Base-by-base conservation (phyloP, 768 basidiomycete species). In the Dioszegia hungarica region DNA sequence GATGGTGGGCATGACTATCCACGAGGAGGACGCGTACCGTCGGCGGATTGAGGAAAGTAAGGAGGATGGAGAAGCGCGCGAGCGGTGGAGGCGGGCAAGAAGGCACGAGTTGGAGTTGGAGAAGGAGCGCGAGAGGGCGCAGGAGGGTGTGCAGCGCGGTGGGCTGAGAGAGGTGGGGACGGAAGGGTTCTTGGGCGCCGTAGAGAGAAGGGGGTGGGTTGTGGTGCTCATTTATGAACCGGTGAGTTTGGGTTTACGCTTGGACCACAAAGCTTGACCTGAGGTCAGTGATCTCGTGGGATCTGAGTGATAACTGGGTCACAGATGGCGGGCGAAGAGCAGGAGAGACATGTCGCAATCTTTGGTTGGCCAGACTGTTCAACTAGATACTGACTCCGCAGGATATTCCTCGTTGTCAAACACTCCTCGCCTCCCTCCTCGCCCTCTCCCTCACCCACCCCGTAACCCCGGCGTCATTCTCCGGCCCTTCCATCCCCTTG, bases 161-260 rank as follows among this genome's bases (percentile, higher is more conserved):
- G 67, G 68, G 27, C 38, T 74, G 60, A 64, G 58, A 38, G 70
- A 75, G 31, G 49, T 75, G 6, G 73, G 68, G 1, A 57, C 57
- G 37, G 64, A 67, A 19, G 69, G 67, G 12, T 71, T 70, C 29
- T 33, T 75, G 2, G 36, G 43, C n/a, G 70, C 68, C 24, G 67
- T 75, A 5, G 73, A 75, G 58, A 56, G 62, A 46, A 38, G 34
- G n/a, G 73, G 73, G 8, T 75, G 70, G 70, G 73, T 69, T 0
- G 58, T 68, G 28, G 63, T 75, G 0, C 49, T 75, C n/a, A 62
- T 75, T 22, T 72, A 72, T 54, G 73, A 75, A 45, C 65, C 66
- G 49, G 73, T 74, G 54, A 61, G 70, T 68, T 19, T 15, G 29
- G 19, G 14, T 27, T 27, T 8, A 34, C 5, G 19, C 22, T 5